Evolutionary conservation across 768 basidiomycete genomes (phyloP), one percentile per base, ranked within the genome.

Genomic region (Fibroporia radiculosa): DNA sequence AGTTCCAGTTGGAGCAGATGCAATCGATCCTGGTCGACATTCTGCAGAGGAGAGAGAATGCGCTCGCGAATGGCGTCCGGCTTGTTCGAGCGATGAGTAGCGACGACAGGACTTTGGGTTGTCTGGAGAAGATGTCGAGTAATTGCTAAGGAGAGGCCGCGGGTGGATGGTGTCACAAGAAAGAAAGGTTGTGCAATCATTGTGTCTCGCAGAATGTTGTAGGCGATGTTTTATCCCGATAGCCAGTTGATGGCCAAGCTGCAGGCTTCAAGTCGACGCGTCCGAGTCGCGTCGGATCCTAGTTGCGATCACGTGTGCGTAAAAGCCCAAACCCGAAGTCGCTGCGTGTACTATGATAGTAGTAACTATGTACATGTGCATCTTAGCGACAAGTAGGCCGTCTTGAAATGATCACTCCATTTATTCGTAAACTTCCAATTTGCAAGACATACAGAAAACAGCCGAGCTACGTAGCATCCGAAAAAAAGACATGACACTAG

Each of bases 131-230:
- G 72, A 56, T 74, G 70, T 13, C 77, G 69, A 11, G 75, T 73
- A 24, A 81, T 64, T 3, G 76, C 74, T 23, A 76, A 66, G 6
- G 74, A 75, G 19, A 80, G 65, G 4, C 79, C 78, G 14, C 78
- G 68, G 14, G 74, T 76, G 4, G 76, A 72, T 23, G 79, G 78
- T 24, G 70, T 63, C 38, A 80, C 64, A 45, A 81, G 64, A 49
- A 73, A 56, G 54, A 79, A 80, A 1, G 74, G 75, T 47, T 45
- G 3, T 6, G 42, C 4, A 4, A 6, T 20, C 42, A 43, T 43
- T 18, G 6, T 16, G 34, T n/a, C 34, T 8, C n/a, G n/a, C n/a
- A n/a, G n/a, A n/a, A n/a, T n/a, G n/a, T n/a, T n/a, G n/a, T n/a
- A n/a, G n/a, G n/a, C n/a, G n/a, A n/a, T n/a, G n/a, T n/a, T n/a